These are phyloP conservation scores for Penicillium desertorum DNA, from an alignment of 495 filamentous ascomycete species.

Conservation along the genomic window DNA sequence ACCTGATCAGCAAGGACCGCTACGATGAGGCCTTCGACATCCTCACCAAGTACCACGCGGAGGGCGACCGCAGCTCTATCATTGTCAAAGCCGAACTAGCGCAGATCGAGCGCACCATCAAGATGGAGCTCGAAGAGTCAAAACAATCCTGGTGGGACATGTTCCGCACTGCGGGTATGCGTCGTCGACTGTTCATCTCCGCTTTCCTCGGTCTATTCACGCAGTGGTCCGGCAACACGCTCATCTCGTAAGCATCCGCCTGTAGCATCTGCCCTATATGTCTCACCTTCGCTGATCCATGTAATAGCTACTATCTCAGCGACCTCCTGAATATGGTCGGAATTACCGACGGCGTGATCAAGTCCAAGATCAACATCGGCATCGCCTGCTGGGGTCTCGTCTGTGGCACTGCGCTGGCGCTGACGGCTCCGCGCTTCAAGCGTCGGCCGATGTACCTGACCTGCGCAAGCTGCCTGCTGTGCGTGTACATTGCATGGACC, in stretches of 20 bases:
- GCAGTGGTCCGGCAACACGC: constrained; percentile 64
- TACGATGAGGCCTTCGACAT: constrained; percentile 57
- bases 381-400: constrained; percentile 58
- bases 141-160: constrained; percentile 57
- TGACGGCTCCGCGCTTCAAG: constrained; percentile 52
- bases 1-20: constrained; percentile 58
- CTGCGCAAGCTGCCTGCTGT: constrained; percentile 51
- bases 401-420: constrained; percentile 50
- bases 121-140: constrained; percentile 54
- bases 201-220: constrained; percentile 61
- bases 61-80: constrained; percentile 51
- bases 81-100: constrained; percentile 61
- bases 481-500: constrained; percentile 60
- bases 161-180: constrained; percentile 54
- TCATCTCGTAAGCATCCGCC: constrained; percentile 49
- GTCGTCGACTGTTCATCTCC: constrained; percentile 56
- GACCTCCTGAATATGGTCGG: constrained; percentile 50
- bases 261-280: constrained; percentile 9
- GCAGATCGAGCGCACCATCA: constrained; percentile 59
- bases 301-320: constrained; percentile 51
- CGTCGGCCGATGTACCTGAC: constrained; percentile 60
- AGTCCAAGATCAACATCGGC: constrained; percentile 58
- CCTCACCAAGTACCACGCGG: constrained; percentile 61
- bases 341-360: constrained; percentile 50
- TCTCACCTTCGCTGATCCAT: constrained; percentile 11